Conservation (phyloP, 257 asterid genomes). For the Nicotiana sylvestris region DNA sequence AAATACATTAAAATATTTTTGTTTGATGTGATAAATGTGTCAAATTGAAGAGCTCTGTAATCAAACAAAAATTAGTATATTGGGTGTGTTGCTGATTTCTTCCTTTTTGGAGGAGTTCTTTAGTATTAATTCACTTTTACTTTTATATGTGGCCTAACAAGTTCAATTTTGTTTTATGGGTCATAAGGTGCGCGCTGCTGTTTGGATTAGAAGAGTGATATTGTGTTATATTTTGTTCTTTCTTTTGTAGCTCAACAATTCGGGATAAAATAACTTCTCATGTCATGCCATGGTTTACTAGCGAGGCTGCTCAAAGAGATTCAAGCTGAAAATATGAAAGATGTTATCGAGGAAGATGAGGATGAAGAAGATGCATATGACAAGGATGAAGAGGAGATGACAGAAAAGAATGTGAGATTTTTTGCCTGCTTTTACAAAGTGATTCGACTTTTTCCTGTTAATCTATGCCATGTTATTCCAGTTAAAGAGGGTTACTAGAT, state of each 20-base stretch:
- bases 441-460: too few species aligned
- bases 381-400: too few species aligned
- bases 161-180: not conserved
- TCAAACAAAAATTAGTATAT: not conserved
- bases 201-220: not conserved
- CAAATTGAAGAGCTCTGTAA: slow-evolving; percentile 53
- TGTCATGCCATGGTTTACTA: slow-evolving; percentile 25
- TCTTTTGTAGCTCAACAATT: slow-evolving; percentile 44
- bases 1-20: not conserved
- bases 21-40: not conserved
- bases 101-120: too few species aligned
- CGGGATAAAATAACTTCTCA: slow-evolving; percentile 70
- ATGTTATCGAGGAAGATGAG: not conserved
- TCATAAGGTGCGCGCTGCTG: not conserved
- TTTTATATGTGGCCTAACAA: not conserved
- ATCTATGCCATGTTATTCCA: not conserved
- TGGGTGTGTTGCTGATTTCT: too few species aligned
- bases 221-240: not conserved
- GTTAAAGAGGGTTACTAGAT: too few species aligned
- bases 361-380: not conserved
- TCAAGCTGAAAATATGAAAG: not conserved
- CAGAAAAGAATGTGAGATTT: too few species aligned
- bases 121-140: not conserved
- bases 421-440: too few species aligned
- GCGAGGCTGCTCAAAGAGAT: not conserved